Percentiles rank a stretch among this genome's conserved stretches.
Conservation (phyloP, 2,329 filamentous ascomycete species). For the Verticillium zaregamsianum region DNA sequence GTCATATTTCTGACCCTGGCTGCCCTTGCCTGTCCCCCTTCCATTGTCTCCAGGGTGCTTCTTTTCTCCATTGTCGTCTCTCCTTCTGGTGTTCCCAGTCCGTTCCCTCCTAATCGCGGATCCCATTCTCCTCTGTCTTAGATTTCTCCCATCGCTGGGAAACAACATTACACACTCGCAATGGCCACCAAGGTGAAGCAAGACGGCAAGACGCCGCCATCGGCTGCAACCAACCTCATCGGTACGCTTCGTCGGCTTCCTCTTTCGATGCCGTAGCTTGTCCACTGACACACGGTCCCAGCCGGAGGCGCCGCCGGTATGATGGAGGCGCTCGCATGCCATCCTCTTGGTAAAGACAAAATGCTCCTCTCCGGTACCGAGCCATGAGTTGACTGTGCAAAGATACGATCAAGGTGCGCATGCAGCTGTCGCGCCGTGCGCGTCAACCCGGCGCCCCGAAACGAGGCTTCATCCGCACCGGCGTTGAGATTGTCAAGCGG, state of each 20-base stretch:
- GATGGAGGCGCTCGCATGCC: slow-evolving; percentile 97
- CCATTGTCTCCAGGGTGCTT: slow-evolving; percentile 3
- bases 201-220: slow-evolving; percentile 70
- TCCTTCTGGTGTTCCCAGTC: background rate
- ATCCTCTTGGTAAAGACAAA: slow-evolving; percentile 70
- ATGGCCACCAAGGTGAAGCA: slow-evolving; percentile 40
- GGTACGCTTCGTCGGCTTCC: slow-evolving; percentile 47
- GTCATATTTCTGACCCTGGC: background rate
- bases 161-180: background rate
- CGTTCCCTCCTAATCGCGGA: background rate
- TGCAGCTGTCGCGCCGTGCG: slow-evolving; percentile 91
- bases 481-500: slow-evolving; percentile 77
- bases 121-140: background rate
- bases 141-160: background rate
- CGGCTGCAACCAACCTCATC: slow-evolving; percentile 85
- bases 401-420: slow-evolving; percentile 98
- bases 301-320: slow-evolving; percentile 96
- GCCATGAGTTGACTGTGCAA: slow-evolving; percentile 1
- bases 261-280: background rate
- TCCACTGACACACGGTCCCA: slow-evolving; percentile 29
- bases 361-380: slow-evolving; percentile 4
- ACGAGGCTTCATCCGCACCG: slow-evolving; percentile 84
- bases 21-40: slow-evolving; percentile 3
- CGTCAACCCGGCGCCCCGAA: slow-evolving; percentile 77
- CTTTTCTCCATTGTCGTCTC: background rate